phyloP scores from a whole-genome alignment of 2,329 filamentous ascomycete species.

The Colletotrichum sp. region DNA sequence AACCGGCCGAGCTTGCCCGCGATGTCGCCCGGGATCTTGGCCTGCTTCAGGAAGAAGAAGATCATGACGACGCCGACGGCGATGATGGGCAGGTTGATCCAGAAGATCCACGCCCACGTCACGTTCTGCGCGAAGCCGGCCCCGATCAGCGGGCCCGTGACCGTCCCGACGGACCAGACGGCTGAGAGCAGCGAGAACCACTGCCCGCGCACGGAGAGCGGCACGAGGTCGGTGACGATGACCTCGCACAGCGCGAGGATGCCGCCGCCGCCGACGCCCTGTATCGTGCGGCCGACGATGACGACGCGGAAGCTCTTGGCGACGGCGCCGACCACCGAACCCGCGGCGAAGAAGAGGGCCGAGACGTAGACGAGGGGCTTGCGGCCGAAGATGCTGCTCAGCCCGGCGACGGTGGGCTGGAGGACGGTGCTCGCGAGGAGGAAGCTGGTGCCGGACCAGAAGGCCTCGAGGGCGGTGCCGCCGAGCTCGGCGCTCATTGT shows the following conservation, averaged over 20 bases:
- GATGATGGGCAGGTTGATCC: slow-evolving; percentile 65
- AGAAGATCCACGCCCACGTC: slow-evolving; percentile 69
- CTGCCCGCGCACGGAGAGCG: slow-evolving; percentile 44
- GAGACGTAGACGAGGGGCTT: slow-evolving; percentile 35
- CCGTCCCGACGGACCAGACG: slow-evolving; percentile 62
- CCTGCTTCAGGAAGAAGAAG: slow-evolving; percentile 49
- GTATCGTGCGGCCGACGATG: slow-evolving; percentile 53
- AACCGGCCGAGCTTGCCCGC: slow-evolving; percentile 45
- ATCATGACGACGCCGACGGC: slow-evolving; percentile 53
- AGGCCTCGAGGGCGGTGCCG: slow-evolving; percentile 65
- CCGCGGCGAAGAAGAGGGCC: slow-evolving; percentile 40
- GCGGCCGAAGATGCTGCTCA: slow-evolving; percentile 40
- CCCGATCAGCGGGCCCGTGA: slow-evolving; percentile 56
- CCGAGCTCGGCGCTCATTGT: slow-evolving; percentile 55
- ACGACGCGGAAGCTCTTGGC: slow-evolving; percentile 37
- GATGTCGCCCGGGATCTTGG: slow-evolving; percentile 22
- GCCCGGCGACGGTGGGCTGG: slow-evolving; percentile 51
- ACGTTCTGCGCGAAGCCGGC: slow-evolving; percentile 58
- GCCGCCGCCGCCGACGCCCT: slow-evolving; percentile 58
- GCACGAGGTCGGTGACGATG: slow-evolving; percentile 50
- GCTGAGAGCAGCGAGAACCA: slow-evolving; percentile 42
- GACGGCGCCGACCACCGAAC: slow-evolving; percentile 43
- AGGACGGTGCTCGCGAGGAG: slow-evolving; percentile 69
- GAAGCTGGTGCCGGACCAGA: slow-evolving; percentile 76
- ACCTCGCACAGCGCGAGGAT: slow-evolving; percentile 52